Conservation (phyloP, 78 protist species). For the Dictyostelium intermedium region DNA sequence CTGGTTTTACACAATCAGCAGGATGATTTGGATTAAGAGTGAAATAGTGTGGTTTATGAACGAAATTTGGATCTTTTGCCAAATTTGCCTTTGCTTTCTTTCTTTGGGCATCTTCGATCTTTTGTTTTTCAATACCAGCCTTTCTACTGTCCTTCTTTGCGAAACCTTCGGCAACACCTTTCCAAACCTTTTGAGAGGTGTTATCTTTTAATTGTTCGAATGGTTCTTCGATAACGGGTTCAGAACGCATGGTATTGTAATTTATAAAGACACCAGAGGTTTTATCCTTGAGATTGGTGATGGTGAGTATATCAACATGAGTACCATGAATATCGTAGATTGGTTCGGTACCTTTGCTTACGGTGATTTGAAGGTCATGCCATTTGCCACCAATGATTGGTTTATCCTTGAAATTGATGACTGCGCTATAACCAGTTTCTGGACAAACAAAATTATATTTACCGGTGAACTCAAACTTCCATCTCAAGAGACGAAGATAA, state of each 20-base stretch:
- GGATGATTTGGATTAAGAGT: not conserved
- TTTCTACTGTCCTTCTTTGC: slow-evolving; percentile 50
- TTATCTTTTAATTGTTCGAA: slow-evolving; percentile 41
- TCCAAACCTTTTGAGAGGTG: slow-evolving; percentile 48
- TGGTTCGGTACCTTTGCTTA: slow-evolving; percentile 21
- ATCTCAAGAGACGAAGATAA: slow-evolving; percentile 42
- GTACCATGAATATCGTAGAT: slow-evolving; percentile 58
- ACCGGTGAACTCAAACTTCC: slow-evolving; percentile 73
- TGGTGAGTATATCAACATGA: slow-evolving; percentile 32
- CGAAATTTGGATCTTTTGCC: slow-evolving; percentile 46
- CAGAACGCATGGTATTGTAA: slow-evolving; percentile 23
- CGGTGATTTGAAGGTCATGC: slow-evolving; percentile 40
- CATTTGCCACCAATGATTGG: slow-evolving; percentile 70
- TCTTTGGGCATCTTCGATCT: slow-evolving; percentile 50
- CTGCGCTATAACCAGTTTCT: slow-evolving; percentile 60
- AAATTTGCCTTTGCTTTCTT: slow-evolving; percentile 47
- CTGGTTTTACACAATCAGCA: slow-evolving; percentile 17
- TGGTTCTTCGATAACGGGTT: slow-evolving; percentile 7
- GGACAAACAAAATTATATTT: slow-evolving; percentile 61
- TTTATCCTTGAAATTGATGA: slow-evolving; percentile 63
- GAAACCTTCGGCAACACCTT: slow-evolving; percentile 68
- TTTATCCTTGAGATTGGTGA: slow-evolving; percentile 59
- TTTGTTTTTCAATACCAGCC: slow-evolving; percentile 74
- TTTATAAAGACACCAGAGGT: slow-evolving; percentile 37
- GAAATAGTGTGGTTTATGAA: slow-evolving; percentile 24